Evolutionary conservation across 2,329 filamentous ascomycete species (phyloP).

Genomic region (Elsinoe arachidis): DNA sequence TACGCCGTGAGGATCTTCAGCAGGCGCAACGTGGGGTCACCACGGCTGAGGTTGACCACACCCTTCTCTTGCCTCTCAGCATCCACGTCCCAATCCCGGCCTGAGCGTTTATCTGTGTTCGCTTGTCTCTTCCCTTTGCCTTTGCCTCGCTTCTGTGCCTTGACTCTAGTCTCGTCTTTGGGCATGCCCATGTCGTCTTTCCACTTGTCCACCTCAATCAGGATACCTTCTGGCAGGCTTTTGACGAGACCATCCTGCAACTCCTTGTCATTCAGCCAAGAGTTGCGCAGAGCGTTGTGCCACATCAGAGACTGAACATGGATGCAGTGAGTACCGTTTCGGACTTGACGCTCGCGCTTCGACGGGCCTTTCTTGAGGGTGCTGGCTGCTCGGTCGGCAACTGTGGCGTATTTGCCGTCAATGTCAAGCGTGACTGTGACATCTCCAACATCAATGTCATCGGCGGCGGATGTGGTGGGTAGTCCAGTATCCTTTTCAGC

Average conservation of each 20-base stretch:
- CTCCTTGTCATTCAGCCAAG: slow-evolving; percentile 70
- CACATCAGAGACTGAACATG: slow-evolving; percentile 83
- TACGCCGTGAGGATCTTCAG: slow-evolving; percentile 69
- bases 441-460: slow-evolving; percentile 25
- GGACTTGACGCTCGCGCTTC: slow-evolving; percentile 72
- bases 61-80: slow-evolving; percentile 63
- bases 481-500: slow-evolving; percentile 20
- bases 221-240: slow-evolving; percentile 60
- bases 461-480: slow-evolving; percentile 11
- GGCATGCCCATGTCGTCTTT: slow-evolving; percentile 52
- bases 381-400: slow-evolving; percentile 31
- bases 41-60: slow-evolving; percentile 66
- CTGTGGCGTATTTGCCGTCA: slow-evolving; percentile 32
- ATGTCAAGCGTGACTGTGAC: slow-evolving; percentile 29
- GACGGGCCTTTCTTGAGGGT: slow-evolving; percentile 69
- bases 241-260: slow-evolving; percentile 68
- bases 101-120: slow-evolving; percentile 36
- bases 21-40: slow-evolving; percentile 70
- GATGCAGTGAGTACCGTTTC: slow-evolving; percentile 72
- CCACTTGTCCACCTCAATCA: slow-evolving; percentile 67
- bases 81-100: slow-evolving; percentile 62
- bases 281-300: slow-evolving; percentile 80
- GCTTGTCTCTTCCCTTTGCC: slow-evolving; percentile 28
- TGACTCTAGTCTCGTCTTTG: slow-evolving; percentile 27
- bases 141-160: slow-evolving; percentile 32